Base-by-base conservation (phyloP, 495 filamentous ascomycete genomes). In the Tuber microsphaerosporum region DNA sequence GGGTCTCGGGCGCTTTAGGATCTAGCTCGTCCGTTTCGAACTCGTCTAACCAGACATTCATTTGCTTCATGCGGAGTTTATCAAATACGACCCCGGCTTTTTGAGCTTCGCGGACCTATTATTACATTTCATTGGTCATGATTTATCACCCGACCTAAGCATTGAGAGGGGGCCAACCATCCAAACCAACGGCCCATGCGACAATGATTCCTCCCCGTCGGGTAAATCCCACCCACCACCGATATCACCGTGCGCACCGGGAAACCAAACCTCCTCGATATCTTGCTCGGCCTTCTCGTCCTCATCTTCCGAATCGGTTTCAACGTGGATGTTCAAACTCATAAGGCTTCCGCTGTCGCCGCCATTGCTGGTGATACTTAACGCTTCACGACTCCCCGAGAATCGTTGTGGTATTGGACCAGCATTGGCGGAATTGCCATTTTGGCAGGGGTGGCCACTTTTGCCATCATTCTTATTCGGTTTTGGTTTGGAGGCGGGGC, bases 251-350 rank as follows among this genome's bases (percentile, higher is more conserved):
- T 96, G 93, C 46, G 90, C 89, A 56, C 93, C 93, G 0, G 92
- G 87, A 81, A 95, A 96, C 93, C 93, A 95, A 16, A 94, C 86
- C 76, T 94, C 92, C 79, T 92, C 89, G 74, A 95, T 91, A 79
- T 94, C 91, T 77, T 94, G 92, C 34, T 88, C 86, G 1, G 81
- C 83, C 0, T 87, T 86, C 31, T 91, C 90, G 46, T 90, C 90
- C 0, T 85, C 85, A 5, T 87, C 87, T n/a, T 85, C 81, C 4
- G 39, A 42, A 8, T 74, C 68, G 20, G 22, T 7, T 14, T 76
- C 76, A 9, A 73, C n/a, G 68, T 81, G 45, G 22, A 82, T 74
- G 48, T 46, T 73, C 26, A 82, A 34, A 31, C 73, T 76, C 41
- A 26, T 46, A 14, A 76, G 37, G 19, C 81, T 81, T 34, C n/a